phyloP scores from a whole-genome alignment of 2,329 filamentous ascomycete genomes.

The Paecilomyces formosus region DNA sequence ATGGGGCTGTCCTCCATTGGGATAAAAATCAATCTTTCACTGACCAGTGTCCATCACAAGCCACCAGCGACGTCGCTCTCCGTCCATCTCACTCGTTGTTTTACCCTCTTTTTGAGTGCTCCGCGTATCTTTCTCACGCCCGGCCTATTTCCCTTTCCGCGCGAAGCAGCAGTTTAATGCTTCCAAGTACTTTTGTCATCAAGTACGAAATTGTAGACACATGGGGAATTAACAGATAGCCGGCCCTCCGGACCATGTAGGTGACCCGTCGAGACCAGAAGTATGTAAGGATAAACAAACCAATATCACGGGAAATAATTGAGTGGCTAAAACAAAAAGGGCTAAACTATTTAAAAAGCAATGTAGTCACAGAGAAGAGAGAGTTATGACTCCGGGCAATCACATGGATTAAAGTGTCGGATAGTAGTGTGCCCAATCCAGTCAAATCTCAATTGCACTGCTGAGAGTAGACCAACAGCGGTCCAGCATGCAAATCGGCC shows the following conservation, averaged over 20 bases:
- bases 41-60: not conserved
- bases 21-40: conserved; percentile 1
- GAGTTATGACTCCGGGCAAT: not conserved
- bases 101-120: not conserved
- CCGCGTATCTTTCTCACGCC: not conserved
- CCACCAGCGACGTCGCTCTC: not conserved
- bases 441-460: not conserved
- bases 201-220: not conserved
- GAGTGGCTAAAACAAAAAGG: conserved; percentile 3
- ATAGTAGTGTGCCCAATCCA: not conserved
- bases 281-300: conserved; percentile 6
- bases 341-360: conserved; percentile 3
- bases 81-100: not conserved
- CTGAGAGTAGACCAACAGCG: not conserved
- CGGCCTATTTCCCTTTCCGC: not conserved
- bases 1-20: not conserved
- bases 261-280: not conserved
- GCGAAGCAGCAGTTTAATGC: not conserved
- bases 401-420: conserved; percentile 1
- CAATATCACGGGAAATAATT: conserved; percentile 5
- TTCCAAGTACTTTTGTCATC: not conserved
- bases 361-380: conserved; percentile 2
- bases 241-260: not conserved
- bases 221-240: not conserved
- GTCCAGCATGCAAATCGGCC: not conserved